Base-by-base conservation (phyloP, 257 asterid genomes). In the Henckelia pumila region DNA sequence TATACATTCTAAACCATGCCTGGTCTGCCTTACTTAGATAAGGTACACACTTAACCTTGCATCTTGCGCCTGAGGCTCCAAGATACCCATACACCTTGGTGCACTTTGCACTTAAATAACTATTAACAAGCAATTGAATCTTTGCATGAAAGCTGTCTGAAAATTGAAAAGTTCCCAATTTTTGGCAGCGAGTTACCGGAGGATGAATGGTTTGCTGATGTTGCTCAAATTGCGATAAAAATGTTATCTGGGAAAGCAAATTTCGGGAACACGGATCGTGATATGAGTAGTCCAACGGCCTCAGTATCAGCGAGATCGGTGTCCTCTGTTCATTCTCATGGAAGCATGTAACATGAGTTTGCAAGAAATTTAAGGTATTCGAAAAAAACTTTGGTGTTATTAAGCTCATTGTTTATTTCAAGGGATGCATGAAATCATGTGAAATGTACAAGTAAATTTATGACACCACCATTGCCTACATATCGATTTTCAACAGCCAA, bases 161-260 rank as follows among this genome's bases (percentile, higher is more conserved):
- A 32, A 22, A 29, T 44, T 66, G 29, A 19, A 37, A 21, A 33
- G 11, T 30, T 55, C n/a, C 13, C 40, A 10, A 63, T 32, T 49
- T 16, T 19, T 7, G 63, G 73, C 84, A 90, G 96, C 69, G 81
- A 82, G 30, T 67, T 88, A 67, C 96, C 97, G 0, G 97, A 88
- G 78, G 97, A 93, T 73, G 98, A 93, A 50, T 90, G 97, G 98
- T 90, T 93, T 33, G 92, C 94, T 7, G 98, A 93, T 50, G 96
- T 86, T 30, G 97, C 98, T 50, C 95, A 88, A 77, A 86, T 85
- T 4, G 96, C 98, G 22, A 88, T 90, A 59, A 89, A 93, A 64
- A 88, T 83, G 92, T 62, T 90, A 64, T 62, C 74, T 6, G 97
- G 96, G 29, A 81, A 88, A 82, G 87, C 89, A 40, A 74, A 79